These are phyloP conservation scores for Taphrina wiesneri DNA, from an alignment of 1,139 yeast species.

Conservation along the genomic window DNA sequence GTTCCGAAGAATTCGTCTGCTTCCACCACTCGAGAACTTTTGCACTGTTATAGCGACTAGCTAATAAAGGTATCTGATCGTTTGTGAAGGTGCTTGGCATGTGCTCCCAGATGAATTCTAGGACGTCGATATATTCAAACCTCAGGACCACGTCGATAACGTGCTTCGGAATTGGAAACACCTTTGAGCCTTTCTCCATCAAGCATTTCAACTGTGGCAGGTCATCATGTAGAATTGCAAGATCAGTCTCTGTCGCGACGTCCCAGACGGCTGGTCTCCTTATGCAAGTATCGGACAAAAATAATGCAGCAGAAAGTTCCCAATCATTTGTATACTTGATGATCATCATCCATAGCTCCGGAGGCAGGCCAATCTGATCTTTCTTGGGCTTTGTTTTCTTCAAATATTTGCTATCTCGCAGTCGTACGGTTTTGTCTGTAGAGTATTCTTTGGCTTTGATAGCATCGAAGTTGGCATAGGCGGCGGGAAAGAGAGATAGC, in stretches of 20 bases:
- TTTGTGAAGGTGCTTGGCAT: constrained; percentile 1
- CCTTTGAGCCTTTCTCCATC: neutral
- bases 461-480: constrained; percentile 15
- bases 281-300: constrained; percentile 24
- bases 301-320: constrained; percentile 29
- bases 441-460: constrained; percentile 10
- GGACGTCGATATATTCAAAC: constrained; percentile 22
- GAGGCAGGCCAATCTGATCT: constrained; percentile 8
- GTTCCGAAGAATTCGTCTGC: neutral
- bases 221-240: constrained; percentile 29
- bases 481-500: constrained; percentile 19
- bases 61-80: constrained; percentile 24
- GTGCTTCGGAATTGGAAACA: constrained; percentile 22
- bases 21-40: constrained; percentile 33
- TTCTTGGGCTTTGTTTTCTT: neutral
- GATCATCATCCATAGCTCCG: constrained; percentile 24
- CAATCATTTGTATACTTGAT: constrained; percentile 27
- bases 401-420: neutral
- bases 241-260: constrained; percentile 9
- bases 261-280: constrained; percentile 30
- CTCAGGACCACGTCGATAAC: constrained; percentile 30
- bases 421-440: neutral
- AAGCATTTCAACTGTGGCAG: neutral
- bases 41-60: constrained; percentile 29
- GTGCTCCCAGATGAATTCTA: constrained; percentile 23